These are phyloP conservation scores for Paraphoma chrysanthemicola DNA, from an alignment of 2,329 filamentous ascomycete species.

Conservation along the genomic window DNA sequence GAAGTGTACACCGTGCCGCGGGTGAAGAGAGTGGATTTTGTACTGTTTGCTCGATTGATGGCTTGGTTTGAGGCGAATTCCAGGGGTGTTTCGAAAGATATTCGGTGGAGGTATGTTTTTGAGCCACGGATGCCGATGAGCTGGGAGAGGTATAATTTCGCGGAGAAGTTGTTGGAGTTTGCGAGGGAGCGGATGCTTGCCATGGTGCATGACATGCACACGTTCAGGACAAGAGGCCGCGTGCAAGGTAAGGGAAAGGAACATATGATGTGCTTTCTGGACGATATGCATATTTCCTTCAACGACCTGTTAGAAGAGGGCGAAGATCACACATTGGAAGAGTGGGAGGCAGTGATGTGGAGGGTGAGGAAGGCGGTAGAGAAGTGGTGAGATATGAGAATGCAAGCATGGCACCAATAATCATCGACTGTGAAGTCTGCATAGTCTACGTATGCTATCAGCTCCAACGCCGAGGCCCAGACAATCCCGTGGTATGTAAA, in stretches of 20 bases:
- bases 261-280: slow-evolving; percentile 9
- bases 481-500: too few relatives aligned
- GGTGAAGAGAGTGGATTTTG: slow-evolving; percentile 15
- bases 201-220: slow-evolving; percentile 5
- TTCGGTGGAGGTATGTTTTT: slow-evolving; percentile 16
- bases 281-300: slow-evolving; percentile 5
- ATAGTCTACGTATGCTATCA: too few relatives aligned
- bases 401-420: too few relatives aligned
- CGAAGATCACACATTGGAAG: neutral
- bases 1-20: slow-evolving; percentile 24
- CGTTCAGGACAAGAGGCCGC: slow-evolving; percentile 11
- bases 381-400: slow-evolving; percentile 7
- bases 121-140: neutral
- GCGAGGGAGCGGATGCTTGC: slow-evolving; percentile 4
- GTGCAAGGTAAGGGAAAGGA: slow-evolving; percentile 6
- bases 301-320: neutral
- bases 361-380: slow-evolving; percentile 4
- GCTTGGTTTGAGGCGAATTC: slow-evolving; percentile 19
- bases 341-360: slow-evolving; percentile 7
- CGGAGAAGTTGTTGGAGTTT: slow-evolving; percentile 3
- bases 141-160: neutral
- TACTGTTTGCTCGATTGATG: slow-evolving; percentile 23
- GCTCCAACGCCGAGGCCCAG: too few relatives aligned
- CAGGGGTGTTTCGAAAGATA: neutral
- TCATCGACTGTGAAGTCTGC: too few relatives aligned